Conservation (phyloP, 208 protist species). For the Trypanosoma vivax region DNA sequence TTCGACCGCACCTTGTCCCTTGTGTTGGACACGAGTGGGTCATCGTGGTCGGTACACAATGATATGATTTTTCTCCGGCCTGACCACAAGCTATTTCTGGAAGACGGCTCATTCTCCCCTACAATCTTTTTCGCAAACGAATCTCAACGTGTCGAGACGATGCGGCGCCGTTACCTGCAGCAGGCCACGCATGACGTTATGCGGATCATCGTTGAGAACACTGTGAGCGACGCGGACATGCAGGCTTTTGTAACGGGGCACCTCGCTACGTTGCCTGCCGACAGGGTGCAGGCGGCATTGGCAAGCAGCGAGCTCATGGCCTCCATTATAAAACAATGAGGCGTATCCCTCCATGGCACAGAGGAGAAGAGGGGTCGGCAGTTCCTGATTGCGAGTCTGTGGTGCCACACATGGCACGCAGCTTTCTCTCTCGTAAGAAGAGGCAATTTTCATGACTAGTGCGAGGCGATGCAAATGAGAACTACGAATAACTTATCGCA, state of each 20-base stretch:
- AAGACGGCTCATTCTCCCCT: conserved; percentile 33
- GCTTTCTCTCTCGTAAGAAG: no score
- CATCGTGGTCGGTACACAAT: conserved; percentile 56
- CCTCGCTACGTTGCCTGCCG: conserved; percentile 28
- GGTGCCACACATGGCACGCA: no score
- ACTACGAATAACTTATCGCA: no score
- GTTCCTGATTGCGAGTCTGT: no score
- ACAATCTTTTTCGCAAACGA: conserved; percentile 73
- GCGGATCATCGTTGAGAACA: conserved; percentile 32
- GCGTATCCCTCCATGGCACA: no score
- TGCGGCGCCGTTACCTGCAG: conserved; percentile 50
- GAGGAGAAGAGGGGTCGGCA: no score
- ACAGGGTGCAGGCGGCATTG: conserved; percentile 34
- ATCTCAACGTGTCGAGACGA: conserved; percentile 40
- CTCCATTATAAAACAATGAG: conserved; percentile 7
- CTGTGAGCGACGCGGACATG: conserved; percentile 34
- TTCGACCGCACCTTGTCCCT: conserved; percentile 79
- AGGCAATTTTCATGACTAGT: no score
- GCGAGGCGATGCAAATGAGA: no score
- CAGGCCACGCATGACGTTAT: conserved; percentile 46
- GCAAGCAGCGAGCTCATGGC: conserved; percentile 27
- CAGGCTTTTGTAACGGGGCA: conserved; percentile 27
- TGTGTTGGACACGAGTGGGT: conserved; percentile 22
- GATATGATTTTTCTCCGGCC: conserved; percentile 81
- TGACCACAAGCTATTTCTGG: conserved; percentile 51